Percentiles rank a stretch among this genome's conserved stretches.
These are phyloP conservation scores for Ophiosphaerella herpotricha DNA, from an alignment of 2,329 filamentous ascomycete genomes.

Conservation along the genomic window DNA sequence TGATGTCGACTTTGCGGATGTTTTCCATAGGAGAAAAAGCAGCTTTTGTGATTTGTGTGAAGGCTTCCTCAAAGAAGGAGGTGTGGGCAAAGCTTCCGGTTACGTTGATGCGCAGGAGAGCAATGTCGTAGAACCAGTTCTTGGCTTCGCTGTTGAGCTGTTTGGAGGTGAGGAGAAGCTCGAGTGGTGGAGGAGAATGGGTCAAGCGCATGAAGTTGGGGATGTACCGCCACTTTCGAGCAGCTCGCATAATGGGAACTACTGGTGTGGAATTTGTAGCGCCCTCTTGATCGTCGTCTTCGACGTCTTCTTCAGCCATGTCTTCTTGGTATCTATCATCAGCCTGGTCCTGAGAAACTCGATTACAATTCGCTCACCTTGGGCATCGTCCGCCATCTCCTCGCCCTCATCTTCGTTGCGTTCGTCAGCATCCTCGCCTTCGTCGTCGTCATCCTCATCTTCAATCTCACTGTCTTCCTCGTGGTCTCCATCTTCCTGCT, in stretches of 20 bases:
- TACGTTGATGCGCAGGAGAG: constrained; percentile 34
- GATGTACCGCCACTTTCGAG: constrained; percentile 41
- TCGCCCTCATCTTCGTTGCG: constrained; percentile 9
- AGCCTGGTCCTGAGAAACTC: not conserved
- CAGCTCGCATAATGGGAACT: constrained; percentile 16
- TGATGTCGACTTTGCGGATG: constrained; percentile 38
- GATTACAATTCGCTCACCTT: not conserved
- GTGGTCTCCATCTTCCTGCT: constrained; percentile 3
- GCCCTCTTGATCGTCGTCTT: constrained; percentile 2
- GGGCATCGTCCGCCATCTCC: constrained; percentile 4
- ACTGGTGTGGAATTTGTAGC: constrained; percentile 3
- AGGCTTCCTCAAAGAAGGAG: constrained; percentile 37
- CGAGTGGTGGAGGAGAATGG: constrained; percentile 34
- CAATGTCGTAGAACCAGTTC: constrained; percentile 42
- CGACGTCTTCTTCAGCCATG: not conserved
- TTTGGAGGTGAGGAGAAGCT: constrained; percentile 36
- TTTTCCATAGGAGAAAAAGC: constrained; percentile 41
- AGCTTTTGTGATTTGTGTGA: constrained; percentile 33
- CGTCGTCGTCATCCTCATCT: constrained; percentile 10
- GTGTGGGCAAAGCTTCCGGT: constrained; percentile 41
- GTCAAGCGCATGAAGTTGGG: constrained; percentile 40
- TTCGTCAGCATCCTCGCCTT: constrained; percentile 8
- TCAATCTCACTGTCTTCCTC: constrained; percentile 15
- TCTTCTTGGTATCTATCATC: not conserved
- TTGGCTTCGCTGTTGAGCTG: constrained; percentile 35